A percentile compares a stretch with the other conserved stretches of the same genome.
These are phyloP conservation scores for rapeseed (Brassica napus) DNA, from an alignment of 345 rosid genomes.

Conservation along the genomic window Da-Ae NC_063448.1:28032501-28033000, in stretches of 20 bases:
- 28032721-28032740: neutral
- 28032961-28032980: neutral
- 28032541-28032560: neutral
- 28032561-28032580: neutral
- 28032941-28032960: neutral
- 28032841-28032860: neutral
- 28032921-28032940: neutral
- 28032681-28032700: neutral
- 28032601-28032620: neutral
- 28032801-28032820: neutral
- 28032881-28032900: neutral
- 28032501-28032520: neutral
- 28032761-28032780: neutral
- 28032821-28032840: neutral
- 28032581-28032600: neutral
- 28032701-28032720: neutral
- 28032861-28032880: neutral
- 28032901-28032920: neutral
- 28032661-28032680: neutral
- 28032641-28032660: neutral
- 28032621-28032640: neutral
- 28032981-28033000: neutral
- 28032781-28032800: neutral
- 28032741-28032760: neutral
- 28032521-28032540: neutral